A percentile compares a stretch with the other conserved stretches of the same genome.
phyloP scores from a whole-genome alignment of 2,329 filamentous ascomycete species.

The Thyridium curvatum region DNA sequence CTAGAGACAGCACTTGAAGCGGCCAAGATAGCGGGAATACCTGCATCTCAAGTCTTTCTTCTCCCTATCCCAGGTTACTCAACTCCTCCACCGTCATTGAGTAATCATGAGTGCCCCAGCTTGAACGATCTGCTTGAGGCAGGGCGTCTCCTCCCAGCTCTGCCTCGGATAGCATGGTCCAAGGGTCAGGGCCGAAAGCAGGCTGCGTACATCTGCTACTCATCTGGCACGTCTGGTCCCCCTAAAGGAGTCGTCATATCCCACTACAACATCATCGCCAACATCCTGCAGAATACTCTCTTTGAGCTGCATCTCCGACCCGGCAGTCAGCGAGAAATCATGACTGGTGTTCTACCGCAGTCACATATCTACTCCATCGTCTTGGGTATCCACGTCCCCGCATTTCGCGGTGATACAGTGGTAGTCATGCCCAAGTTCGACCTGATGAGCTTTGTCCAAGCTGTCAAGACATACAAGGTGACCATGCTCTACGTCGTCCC shows the following conservation, averaged over 20 bases:
- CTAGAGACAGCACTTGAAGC: no score
- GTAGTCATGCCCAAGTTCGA: constrained; percentile 48
- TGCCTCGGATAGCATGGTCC: not conserved
- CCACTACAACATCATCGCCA: constrained; percentile 40
- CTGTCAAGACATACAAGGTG: constrained; percentile 44
- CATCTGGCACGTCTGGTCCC: constrained; percentile 34
- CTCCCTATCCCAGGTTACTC: no score
- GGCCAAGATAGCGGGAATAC: no score
- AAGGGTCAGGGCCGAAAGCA: no score
- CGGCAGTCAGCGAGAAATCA: constrained; percentile 35
- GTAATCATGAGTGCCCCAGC: no score
- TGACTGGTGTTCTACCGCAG: constrained; percentile 58
- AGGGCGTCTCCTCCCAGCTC: no score
- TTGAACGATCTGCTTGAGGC: no score
- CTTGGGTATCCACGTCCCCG: constrained; percentile 41
- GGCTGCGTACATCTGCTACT: constrained; percentile 33
- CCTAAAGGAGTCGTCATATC: constrained; percentile 33
- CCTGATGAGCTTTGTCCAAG: constrained; percentile 44
- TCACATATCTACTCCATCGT: constrained; percentile 53
- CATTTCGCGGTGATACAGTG: no score
- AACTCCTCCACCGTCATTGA: no score
- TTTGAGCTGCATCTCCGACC: constrained; percentile 29
- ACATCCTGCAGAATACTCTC: constrained; percentile 42
- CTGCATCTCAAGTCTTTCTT: no score
- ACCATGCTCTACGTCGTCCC: constrained; percentile 49